These are phyloP conservation scores for Eragrostis nindensis DNA, from an alignment of 176 grass and related monocot genomes.

Conservation along the genomic window DNA sequence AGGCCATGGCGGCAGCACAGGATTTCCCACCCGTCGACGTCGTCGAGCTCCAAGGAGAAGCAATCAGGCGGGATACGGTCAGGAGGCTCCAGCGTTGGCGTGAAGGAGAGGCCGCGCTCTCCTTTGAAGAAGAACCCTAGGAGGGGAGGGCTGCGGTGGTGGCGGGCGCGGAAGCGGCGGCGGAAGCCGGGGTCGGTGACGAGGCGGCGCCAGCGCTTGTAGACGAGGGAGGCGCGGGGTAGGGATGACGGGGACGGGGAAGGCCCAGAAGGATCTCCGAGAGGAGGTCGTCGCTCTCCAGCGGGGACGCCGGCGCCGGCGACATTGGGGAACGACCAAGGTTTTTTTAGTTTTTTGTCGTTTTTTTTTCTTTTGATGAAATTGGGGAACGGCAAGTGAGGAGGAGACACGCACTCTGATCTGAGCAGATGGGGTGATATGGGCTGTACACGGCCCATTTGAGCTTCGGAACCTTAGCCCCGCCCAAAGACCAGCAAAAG, in stretches of 20 bases:
- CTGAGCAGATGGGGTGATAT: too few relatives aligned
- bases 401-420: too few relatives aligned
- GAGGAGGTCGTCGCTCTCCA: not conserved
- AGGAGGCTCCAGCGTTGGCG: not conserved
- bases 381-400: too few relatives aligned
- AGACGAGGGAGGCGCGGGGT: not conserved
- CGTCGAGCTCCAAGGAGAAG: not conserved
- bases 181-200: not conserved
- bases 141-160: not conserved
- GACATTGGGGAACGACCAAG: not conserved
- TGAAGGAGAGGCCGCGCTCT: not conserved
- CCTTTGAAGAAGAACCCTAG: not conserved
- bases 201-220: not conserved
- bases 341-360: too few relatives aligned
- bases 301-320: not conserved
- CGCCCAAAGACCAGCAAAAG: too few relatives aligned
- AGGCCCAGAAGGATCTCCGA: not conserved
- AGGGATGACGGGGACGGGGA: not conserved
- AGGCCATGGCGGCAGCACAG: constrained; percentile 8
- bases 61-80: not conserved
- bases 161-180: constrained; percentile 3
- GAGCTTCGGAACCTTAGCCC: too few relatives aligned
- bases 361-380: too few relatives aligned
- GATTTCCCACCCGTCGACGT: not conserved
- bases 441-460: too few relatives aligned